Evolutionary conservation across 306 rosid genomes (phyloP), one percentile per base, ranked within the genome.

Genomic region (Corylus avellana): DNA sequence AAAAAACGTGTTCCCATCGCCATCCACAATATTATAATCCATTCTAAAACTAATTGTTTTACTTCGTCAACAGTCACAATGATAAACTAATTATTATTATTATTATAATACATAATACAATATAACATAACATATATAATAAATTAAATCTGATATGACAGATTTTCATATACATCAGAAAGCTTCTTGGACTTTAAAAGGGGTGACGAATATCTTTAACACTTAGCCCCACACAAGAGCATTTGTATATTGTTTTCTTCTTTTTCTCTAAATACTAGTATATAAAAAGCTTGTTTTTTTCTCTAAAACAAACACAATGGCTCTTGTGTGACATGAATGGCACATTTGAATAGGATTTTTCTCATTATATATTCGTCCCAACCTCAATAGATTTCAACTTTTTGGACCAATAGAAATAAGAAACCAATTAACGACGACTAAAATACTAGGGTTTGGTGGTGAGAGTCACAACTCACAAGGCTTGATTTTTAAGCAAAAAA

Each of bases 401-500:
- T 70, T 83, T 82, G 78, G 46, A 51, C 88, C 90, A 87, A 79
- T 83, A 35, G 70, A 73, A 64, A 64, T 58, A 51, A 73, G 57
- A 74, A 81, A 66, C 77, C 77, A 42, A 6, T 22, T 56, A 17
- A 13, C 63, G 27, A 54, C 44, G 22, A 22, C 22, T 57, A 83
- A 77, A 83, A 80, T 63, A 75, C 70, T 70, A 50, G 69, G 72
- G 90, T 86, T 89, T 86, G 93, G 88, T 88, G 87, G 87, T 76
- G 70, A 22, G 77, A 82, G 88, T 42, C 46, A 42, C 46, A 42
- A 82, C 84, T 76, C 89, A 82, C 85, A 73, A 82, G 81, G 87
- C 86, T 86, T 88, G 72, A 80, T 88, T 85, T 86, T 82, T 68
- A 89, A 89, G 90, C 89, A 76, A 86, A 77, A 74, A 74, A 9